Evolutionary conservation across 768 basidiomycete species (phyloP), one percentile per base, ranked within the genome.

Genomic region (Macrolepiota fuliginosa): DNA sequence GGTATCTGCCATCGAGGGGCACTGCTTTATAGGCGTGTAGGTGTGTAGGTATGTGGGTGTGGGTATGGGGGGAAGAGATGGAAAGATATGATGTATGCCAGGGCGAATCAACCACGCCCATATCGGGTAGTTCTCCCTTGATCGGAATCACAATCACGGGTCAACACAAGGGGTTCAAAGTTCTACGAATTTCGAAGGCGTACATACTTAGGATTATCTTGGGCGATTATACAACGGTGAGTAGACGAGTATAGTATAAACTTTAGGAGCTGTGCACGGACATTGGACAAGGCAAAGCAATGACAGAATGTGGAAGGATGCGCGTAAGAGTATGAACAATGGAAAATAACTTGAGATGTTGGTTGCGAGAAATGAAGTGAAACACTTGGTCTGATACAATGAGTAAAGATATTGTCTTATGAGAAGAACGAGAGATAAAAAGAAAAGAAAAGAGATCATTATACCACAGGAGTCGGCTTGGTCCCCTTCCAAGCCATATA

Each of bases 1-100:
- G 22, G 79, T 68, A 67, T 90, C 90, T 59, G 89, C 79, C 90
- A 91, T 91, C 49, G 61, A 60, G 65, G 37, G 27, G 2, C 24
- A 47, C 27, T 52, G 50, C 4, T 32, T 32, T 32, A 32, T 7
- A 7, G 29, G 7, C 7, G 29, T 32, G 7, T 32, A 32, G 29
- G 29, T 7, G 29, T 32, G 29, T 32, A 32, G 29, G 29, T 32
- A 32, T 32, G 7, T 32, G 7, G 29, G 7, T 49, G 45, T 60
- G 65, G 60, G 52, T 62, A 63, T 46, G 19, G 59, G 59, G 27
- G 40, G 37, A 27, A 55, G 58, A 56, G 63, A 58, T 61, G 62
- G 49, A 54, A 56, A 63, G 57, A 62, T 50, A 58, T 51, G 51
- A 51, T 59, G 36, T 47, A 58, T 40, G 55, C 58, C 53, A 58